Conservation (phyloP, 2,329 filamentous ascomycete species). For the Pseudocercospora pini-densiflorae region DNA sequence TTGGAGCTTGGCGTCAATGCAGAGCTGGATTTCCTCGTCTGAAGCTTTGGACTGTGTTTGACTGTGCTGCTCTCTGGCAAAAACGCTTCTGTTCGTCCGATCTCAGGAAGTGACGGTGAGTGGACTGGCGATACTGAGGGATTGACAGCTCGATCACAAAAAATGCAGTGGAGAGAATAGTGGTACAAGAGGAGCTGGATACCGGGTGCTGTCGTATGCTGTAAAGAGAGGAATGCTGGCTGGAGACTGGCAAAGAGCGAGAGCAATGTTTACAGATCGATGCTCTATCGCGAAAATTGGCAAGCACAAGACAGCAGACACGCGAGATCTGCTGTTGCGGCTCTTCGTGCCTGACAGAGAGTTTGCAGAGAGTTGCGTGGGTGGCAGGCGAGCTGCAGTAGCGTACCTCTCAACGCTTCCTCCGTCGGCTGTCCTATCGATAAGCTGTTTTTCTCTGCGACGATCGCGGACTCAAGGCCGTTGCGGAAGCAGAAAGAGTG, state of each 20-base stretch:
- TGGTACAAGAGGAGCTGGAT: conserved; percentile 9
- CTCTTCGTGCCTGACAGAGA: conserved; percentile 6
- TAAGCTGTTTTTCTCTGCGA: not conserved
- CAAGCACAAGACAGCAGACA: not conserved
- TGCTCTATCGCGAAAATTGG: not conserved
- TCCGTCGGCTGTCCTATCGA: not conserved
- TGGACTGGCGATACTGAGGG: not conserved
- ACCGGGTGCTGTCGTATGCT: not conserved
- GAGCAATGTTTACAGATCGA: not conserved
- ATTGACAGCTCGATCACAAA: not conserved
- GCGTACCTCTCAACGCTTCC: not conserved
- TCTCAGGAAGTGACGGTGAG: not conserved
- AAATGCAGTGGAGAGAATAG: not conserved
- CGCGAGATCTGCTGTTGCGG: conserved; percentile 2
- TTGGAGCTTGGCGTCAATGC: not conserved
- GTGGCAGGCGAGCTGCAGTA: conserved; percentile 1
- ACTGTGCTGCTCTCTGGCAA: not conserved
- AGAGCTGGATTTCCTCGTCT: not conserved
- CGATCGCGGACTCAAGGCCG: not conserved
- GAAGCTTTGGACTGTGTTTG: not conserved
- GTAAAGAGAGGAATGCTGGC: not conserved
- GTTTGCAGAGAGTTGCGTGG: not conserved
- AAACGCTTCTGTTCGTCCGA: not conserved
- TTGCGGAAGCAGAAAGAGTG: not conserved
- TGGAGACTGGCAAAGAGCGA: not conserved